Base-by-base conservation (phyloP, 495 filamentous ascomycete genomes). In the Podospora fimiseda region DNA sequence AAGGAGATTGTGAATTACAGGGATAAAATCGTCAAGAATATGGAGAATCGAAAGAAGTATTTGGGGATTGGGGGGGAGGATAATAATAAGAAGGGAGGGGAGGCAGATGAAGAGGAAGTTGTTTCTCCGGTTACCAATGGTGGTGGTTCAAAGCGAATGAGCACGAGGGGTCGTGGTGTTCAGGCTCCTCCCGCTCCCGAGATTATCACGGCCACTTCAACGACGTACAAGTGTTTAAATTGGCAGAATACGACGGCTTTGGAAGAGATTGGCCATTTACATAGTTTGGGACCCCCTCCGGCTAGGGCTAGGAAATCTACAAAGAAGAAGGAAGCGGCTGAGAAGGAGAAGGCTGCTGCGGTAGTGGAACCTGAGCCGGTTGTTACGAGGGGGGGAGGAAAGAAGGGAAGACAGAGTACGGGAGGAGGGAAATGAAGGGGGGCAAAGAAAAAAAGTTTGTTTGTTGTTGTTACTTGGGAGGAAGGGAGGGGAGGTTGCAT, bases 191-290 rank as follows among this genome's bases (percentile, higher is more conserved):
- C n/a, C n/a, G n/a, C n/a, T n/a, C n/a, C n/a, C n/a, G n/a, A n/a
- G n/a, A n/a, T n/a, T n/a, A n/a, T 76, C 1, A 79, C 89, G 39
- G 76, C 81, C 27, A 43, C 55, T 72, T 59, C 51, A 60, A 74
- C 51, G 60, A 36, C 72, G 33, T 83, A 87, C 62, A 81, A 87
- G 20, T 97, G 91, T 64, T 71, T 95, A 37, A 71, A 70, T 11
- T 98, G 94, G 94, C 75, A 74, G 38, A 98, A 97, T 64, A 82
- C 75, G 0, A 85, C 81, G 48, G 90, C 89, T 15, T 58, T 90
- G 6, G 78, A 82, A 1, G 83, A 95, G 24, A 66, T 86, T 40
- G 90, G 90, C 2, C 88, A 96, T 64, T 75, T 88, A 19, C 93
- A 98, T 62, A 84, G 84, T 39, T 81, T 92, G 53, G 80, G 85